Evolutionary conservation across 2,329 filamentous ascomycete genomes (phyloP).

Genomic region (Paraphoma sp.): DNA sequence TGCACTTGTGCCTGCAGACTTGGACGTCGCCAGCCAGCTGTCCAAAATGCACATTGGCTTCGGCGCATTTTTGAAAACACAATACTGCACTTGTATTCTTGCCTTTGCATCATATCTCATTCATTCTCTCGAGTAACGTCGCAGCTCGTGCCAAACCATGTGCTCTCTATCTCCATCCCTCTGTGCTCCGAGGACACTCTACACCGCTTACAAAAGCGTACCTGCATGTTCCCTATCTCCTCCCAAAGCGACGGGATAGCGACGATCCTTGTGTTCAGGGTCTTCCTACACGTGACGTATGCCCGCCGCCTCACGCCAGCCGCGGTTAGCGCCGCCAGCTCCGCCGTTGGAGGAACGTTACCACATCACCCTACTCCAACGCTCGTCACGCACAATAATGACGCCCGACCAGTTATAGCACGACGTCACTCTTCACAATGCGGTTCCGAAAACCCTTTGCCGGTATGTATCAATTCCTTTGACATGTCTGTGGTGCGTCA

Average conservation of each 20-base stretch:
- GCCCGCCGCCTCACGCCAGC: conserved; percentile 2
- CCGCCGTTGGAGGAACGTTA: conserved; percentile 2
- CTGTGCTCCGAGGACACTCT: background rate
- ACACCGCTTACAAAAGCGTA: background rate
- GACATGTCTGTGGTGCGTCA: conserved; percentile 1
- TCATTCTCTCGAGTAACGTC: background rate
- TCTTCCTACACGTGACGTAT: conserved; percentile 4
- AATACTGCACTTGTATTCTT: background rate
- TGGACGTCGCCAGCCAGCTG: background rate
- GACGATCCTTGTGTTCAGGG: conserved; percentile 1
- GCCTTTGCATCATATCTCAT: no score
- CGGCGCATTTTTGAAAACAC: background rate
- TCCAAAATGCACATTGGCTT: no score
- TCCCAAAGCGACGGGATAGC: background rate
- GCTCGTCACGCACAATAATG: conserved; percentile 11
- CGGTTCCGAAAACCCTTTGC: conserved; percentile 88
- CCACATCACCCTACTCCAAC: background rate
- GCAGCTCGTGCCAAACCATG: background rate
- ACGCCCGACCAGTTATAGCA: conserved; percentile 15
- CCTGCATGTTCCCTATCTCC: conserved; percentile 1
- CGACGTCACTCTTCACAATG: conserved; percentile 58
- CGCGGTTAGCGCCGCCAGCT: conserved; percentile 1
- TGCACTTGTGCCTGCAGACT: background rate
- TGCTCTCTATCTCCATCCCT: background rate
- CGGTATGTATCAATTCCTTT: conserved; percentile 63